These are phyloP conservation scores for Aureobasidium lini DNA, from an alignment of 2,329 filamentous ascomycete species.

Conservation along the genomic window DNA sequence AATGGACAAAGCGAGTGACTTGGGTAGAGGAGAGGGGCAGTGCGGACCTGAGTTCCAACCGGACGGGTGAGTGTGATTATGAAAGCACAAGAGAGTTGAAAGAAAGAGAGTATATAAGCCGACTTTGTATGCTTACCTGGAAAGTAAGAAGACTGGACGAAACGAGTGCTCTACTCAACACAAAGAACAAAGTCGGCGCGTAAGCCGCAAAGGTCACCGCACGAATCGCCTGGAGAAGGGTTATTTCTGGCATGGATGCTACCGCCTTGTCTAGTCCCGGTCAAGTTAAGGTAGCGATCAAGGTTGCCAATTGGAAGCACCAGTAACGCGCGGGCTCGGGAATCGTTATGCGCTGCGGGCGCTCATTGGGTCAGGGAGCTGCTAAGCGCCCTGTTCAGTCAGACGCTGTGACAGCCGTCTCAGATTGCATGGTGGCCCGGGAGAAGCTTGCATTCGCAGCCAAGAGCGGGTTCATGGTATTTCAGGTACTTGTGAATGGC, in stretches of 20 bases:
- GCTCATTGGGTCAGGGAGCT: conserved; percentile 9
- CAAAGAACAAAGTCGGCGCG: conserved; percentile 4
- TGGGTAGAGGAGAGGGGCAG: not conserved
- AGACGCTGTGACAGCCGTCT: conserved; percentile 14
- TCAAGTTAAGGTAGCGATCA: not conserved
- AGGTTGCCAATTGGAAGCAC: conserved; percentile 10
- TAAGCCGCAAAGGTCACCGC: conserved; percentile 2
- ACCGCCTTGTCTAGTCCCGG: conserved; percentile 12
- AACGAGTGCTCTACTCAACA: not conserved
- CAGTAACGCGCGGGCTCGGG: conserved; percentile 7
- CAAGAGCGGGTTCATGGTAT: not conserved
- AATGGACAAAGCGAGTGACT: conserved; percentile 7
- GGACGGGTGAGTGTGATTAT: conserved; percentile 1
- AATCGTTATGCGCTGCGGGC: conserved; percentile 10
- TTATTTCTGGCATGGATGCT: conserved; percentile 12
- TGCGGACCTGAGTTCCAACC: not conserved
- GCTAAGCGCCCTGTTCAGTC: conserved; percentile 12
- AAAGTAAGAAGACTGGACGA: not conserved
- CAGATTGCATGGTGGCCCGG: conserved; percentile 6
- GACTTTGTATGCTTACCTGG: conserved; percentile 11
- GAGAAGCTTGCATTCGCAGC: conserved; percentile 4
- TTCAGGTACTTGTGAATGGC: conserved; percentile 1
- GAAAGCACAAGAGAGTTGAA: conserved; percentile 12
- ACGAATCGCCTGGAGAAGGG: conserved; percentile 3
- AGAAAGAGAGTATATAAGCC: conserved; percentile 9